phyloP scores from a whole-genome alignment of 768 basidiomycete genomes.

The Boletus vinaceobasis region DNA sequence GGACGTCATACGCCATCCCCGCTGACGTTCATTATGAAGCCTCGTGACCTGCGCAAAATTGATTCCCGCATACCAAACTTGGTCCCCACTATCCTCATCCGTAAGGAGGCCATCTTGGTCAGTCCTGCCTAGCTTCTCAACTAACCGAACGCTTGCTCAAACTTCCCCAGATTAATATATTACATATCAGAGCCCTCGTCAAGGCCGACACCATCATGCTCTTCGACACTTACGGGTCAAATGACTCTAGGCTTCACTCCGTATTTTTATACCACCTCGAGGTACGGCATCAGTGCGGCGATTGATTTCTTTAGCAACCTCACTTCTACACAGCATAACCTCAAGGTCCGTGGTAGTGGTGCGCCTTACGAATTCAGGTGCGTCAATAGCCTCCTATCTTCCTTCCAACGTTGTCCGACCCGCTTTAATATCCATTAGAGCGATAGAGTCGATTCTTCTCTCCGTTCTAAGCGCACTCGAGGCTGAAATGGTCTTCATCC shows the following conservation, averaged over 20 bases:
- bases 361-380: conserved; percentile 89
- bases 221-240: conserved; percentile 89
- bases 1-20: conserved; percentile 17
- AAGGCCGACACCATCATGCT: conserved; percentile 90
- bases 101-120: conserved; percentile 85
- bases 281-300: conserved; percentile 38
- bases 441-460: conserved; percentile 88
- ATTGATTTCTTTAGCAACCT: conserved; percentile 5
- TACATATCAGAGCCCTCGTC: conserved; percentile 92
- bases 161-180: conserved; percentile 70
- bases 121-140: conserved; percentile 24
- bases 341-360: conserved; percentile 65
- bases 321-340: conserved; percentile 61
- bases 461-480: conserved; percentile 91
- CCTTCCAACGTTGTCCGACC: conserved; percentile 8
- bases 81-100: conserved; percentile 88
- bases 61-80: conserved; percentile 93
- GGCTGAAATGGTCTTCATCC: conserved; percentile 93
- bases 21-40: conserved; percentile 44
- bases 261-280: conserved; percentile 87
- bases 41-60: conserved; percentile 94
- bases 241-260: conserved; percentile 81
- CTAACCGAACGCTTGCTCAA: conserved; percentile 12
- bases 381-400: conserved; percentile 16
- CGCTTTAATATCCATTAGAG: conserved; percentile 47